Base-by-base conservation (phyloP, 2,329 filamentous ascomycete genomes). In the Phoma sp. region DNA sequence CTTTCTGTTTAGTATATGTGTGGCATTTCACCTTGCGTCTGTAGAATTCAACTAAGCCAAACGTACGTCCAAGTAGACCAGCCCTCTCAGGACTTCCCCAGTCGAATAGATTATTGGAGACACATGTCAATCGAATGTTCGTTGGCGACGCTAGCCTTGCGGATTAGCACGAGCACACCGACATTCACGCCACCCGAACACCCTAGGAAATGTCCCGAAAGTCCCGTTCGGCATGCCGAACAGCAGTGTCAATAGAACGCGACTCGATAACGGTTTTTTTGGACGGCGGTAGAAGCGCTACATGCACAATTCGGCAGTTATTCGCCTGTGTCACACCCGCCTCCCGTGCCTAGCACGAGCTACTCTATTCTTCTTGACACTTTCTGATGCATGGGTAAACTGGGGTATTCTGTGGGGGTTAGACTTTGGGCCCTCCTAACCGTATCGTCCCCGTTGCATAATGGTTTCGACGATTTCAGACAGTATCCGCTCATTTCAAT, bases 161-260 rank as follows among this genome's bases (percentile, higher is more conserved):
- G 47, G 45, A 46, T 50, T 21, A 42, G 53, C 45, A 42, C 46
- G 47, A 46, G 52, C 47, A 62, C 60, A 66, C 60, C 63, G 60
- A 65, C 59, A 59, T 56, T 64, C 48, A 52, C 58, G 60, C 54
- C 53, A 56, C 56, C 50, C 43, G 42, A 52, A 38, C 12, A 45
- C 48, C 39, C 61, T 52, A 36, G 42, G 33, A 25, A 25, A 18
- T 26, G 34, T 49, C 23, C 47, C 29, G 36, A 39, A 42, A 28
- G 47, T 48, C 36, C 49, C 52, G 38, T 42, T 61, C 63, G 65
- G 65, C 49, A 66, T 65, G 47, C 65, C 65, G 65, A 64, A 47
- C 29, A 43, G 7, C 23, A 25, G 37, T 21, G 7, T 21, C 3
- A 25, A 36, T 32, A 60, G 36, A 34, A 36, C 34, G 56, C 47